Conservation (phyloP, 176 grass and related monocot species). For the Zea luxurians region DNA sequence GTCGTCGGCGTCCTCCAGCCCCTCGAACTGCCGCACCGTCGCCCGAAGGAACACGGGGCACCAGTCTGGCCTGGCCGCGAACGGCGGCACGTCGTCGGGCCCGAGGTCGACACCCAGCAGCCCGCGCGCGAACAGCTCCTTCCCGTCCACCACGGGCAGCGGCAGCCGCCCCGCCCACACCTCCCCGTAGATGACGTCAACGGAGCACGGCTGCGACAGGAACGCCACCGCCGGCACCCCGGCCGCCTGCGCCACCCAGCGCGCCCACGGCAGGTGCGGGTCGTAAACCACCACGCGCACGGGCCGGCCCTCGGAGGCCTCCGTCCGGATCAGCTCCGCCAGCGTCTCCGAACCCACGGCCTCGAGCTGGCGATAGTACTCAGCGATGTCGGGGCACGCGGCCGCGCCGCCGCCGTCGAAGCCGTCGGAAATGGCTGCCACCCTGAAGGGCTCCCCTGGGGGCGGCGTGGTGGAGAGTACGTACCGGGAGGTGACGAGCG, state of each 20-base stretch:
- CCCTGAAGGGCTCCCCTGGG: neutral
- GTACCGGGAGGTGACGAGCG: neutral
- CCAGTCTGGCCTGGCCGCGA: neutral
- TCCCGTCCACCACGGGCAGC: constrained; percentile 23
- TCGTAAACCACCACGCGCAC: constrained; percentile 40
- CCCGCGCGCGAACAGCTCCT: neutral
- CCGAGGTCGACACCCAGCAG: constrained; percentile 2
- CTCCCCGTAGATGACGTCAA: constrained; percentile 36
- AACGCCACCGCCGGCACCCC: constrained; percentile 10
- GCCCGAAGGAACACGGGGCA: neutral
- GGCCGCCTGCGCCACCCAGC: neutral
- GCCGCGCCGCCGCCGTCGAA: constrained; percentile 21
- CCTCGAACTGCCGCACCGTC: constrained; percentile 5
- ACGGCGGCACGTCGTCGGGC: constrained; percentile 28
- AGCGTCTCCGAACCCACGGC: constrained; percentile 16
- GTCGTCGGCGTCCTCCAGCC: constrained; percentile 16
- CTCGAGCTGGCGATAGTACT: constrained; percentile 7
- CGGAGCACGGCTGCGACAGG: constrained; percentile 8
- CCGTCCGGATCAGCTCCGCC: neutral
- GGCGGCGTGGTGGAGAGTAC: constrained; percentile 25
- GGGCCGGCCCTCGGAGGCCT: neutral
- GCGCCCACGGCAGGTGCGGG: constrained; percentile 27
- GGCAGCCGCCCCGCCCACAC: neutral
- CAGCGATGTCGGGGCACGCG: neutral
- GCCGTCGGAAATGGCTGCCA: constrained; percentile 45